These are phyloP conservation scores for Chaetomium cochliodes DNA, from an alignment of 495 filamentous ascomycete genomes.

Conservation along the genomic window DNA sequence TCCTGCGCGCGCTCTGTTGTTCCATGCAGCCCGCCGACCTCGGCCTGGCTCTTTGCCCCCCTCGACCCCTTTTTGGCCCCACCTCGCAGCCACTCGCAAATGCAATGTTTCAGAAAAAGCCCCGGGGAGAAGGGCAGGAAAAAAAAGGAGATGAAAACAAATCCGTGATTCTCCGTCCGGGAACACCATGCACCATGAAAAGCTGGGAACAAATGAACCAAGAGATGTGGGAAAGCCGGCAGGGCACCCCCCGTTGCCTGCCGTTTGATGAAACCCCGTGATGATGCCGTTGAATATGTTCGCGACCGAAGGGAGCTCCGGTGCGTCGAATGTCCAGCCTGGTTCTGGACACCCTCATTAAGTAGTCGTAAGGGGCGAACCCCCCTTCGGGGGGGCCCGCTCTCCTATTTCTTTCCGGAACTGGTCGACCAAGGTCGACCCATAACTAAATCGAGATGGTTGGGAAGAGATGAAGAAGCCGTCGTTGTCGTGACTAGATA, in stretches of 20 bases:
- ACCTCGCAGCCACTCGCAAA: constrained; percentile 3
- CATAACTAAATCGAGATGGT: neutral
- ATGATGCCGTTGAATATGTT: neutral
- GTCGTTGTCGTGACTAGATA: neutral
- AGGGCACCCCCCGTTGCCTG: neutral
- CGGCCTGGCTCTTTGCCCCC: constrained; percentile 1
- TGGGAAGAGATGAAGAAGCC: neutral
- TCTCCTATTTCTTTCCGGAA: neutral
- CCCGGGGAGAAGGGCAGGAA: constrained; percentile 1
- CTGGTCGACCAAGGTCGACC: neutral
- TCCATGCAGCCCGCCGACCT: constrained; percentile 7
- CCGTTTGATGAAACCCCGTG: neutral
- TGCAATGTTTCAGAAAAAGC: neutral
- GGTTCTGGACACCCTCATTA: constrained; percentile 13
- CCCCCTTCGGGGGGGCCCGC: neutral
- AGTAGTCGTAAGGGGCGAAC: neutral
- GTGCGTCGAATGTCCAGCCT: constrained; percentile 14
- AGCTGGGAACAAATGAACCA: constrained; percentile 17
- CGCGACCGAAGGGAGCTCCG: neutral
- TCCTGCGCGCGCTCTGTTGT: neutral
- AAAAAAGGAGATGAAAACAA: constrained; percentile 10
- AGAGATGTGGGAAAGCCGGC: constrained; percentile 19
- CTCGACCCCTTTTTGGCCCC: constrained; percentile 9
- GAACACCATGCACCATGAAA: constrained; percentile 24
- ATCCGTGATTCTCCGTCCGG: constrained; percentile 13